phyloP scores from a whole-genome alignment of 805 yeast species.

The Spathaspora boniae region DNA sequence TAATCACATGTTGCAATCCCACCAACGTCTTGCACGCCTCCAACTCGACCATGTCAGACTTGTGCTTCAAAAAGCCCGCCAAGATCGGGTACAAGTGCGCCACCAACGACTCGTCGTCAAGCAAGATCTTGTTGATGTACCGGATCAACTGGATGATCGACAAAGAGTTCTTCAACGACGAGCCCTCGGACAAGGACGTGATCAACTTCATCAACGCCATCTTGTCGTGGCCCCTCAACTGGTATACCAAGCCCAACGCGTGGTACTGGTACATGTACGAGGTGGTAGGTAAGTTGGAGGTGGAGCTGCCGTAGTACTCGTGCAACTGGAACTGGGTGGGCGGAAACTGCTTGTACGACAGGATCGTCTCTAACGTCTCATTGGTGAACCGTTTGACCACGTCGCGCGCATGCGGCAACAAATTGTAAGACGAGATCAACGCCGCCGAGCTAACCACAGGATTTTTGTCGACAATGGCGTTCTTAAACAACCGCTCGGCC shows the following conservation, averaged over 20 bases:
- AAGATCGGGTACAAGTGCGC: constrained; percentile 62
- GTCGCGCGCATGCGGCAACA: constrained; percentile 84
- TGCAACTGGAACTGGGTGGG: constrained; percentile 48
- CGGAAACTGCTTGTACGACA: constrained; percentile 54
- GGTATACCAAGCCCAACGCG: constrained; percentile 87
- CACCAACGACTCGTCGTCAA: constrained; percentile 66
- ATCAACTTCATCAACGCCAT: constrained; percentile 92
- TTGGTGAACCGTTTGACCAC: constrained; percentile 92
- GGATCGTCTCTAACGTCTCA: constrained; percentile 90
- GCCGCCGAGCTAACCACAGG: constrained; percentile 94
- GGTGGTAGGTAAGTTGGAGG: constrained; percentile 55
- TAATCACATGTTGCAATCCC: constrained; percentile 48
- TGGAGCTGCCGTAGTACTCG: constrained; percentile 53
- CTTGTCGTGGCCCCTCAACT: constrained; percentile 83
- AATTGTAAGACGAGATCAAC: constrained; percentile 82
- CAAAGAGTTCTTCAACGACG: constrained; percentile 69
- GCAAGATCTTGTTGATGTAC: constrained; percentile 66
- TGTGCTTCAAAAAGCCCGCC: constrained; percentile 68
- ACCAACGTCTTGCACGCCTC: constrained; percentile 84
- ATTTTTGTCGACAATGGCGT: constrained; percentile 86
- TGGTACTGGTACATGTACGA: constrained; percentile 90
- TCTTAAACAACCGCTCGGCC: constrained; percentile 87
- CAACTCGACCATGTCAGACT: constrained; percentile 83
- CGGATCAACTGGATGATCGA: constrained; percentile 85
- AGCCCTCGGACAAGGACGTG: constrained; percentile 64